Evolutionary conservation across 2,329 filamentous ascomycete genomes (phyloP), one percentile per base, ranked within the genome.

Genomic region (Escovopsis sp.): DNA sequence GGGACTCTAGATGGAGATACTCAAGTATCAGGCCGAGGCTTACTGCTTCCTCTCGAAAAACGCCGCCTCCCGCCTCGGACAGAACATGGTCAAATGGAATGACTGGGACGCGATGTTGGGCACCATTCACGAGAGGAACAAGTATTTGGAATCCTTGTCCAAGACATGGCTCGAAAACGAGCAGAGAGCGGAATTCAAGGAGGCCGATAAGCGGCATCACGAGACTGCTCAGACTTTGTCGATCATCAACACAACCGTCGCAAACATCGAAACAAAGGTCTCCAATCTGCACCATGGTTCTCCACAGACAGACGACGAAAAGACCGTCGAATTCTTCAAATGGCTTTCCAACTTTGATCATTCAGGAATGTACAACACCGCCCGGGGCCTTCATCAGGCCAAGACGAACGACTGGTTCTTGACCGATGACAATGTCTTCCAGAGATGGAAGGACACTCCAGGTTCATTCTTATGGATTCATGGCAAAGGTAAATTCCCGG

Each of bases 391-490:
- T 2, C 40, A 42, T 12, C 24, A 29, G 2, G 6, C 16, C 11
- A 36, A 35, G 9, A 42, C 40, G 7, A 34, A 24, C 7, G 30
- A 42, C 6, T 42, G 40, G 40, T 31, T 42, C 0, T 1, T 42
- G 9, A 27, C 33, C 13, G 6, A 6, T 3, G 30, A 27, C 25
- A 6, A 24, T 16, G 14, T 29, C 9, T 42, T 42, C 32, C 4
- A 29, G 5, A 13, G 16, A 14, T 42, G 40, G 40, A 15, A 35
- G 32, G 15, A 33, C n/a, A 33, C 8, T 15, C 25, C 40, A 4
- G 15, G n/a, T 5, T 42, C 40, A 3, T n/a, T 42, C 14, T 24
- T 42, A 2, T 42, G 40, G 40, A 35, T 42, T 8, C 36, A 42
- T 27, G 40, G 40, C 10, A 42, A 42, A 27, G 40, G 40, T 42